Evolutionary conservation across 495 filamentous ascomycete genomes (phyloP), one percentile per base, ranked within the genome.

Genomic region (Trichoderma parareesei): DNA sequence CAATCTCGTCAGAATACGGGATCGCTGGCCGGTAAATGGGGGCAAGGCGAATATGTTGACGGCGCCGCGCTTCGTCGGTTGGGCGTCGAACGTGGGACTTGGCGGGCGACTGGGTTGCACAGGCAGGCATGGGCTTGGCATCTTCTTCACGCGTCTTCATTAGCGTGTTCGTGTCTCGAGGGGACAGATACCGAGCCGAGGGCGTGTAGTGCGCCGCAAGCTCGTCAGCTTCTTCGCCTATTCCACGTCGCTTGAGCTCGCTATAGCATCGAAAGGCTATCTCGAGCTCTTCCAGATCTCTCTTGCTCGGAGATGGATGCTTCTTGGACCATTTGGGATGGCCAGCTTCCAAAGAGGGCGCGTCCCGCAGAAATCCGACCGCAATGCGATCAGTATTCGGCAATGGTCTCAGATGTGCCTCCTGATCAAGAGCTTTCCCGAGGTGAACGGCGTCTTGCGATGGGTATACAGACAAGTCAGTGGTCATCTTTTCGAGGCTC

Each of bases 301-400:
- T 37, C 42, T 65, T 65, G 41, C 46, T 55, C 5, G 64, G 64
- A 7, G 53, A 65, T 18, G 64, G 64, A n/a, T 65, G 64, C 41
- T 65, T 65, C 57, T 65, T 65, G 27, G 27, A 41, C 42, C 43
- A 49, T 10, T 53, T 16, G 14, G 14, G 5, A 1, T 37, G n/a
- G 35, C 27, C 2, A 4, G 20, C 33, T 7, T 49, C 43, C 33
- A 40, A 13, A 33, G 18, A 16, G 4, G 43, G 38, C 1, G 6
- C 33, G 5, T 27, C 18, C 11, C 20, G 44, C 42, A 37, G 9
- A 43, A 49, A 64, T 7, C 5, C 20, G 16, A 63, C 40, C 3
- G 5, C 41, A 10, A 63, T 20, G 3, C 61, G 61, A 37, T 44
- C 41, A 11, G 41, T 35, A 37, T 57, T 57, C 37, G 53, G 53